A percentile compares a stretch with the other conserved stretches of the same genome.
These are phyloP conservation scores for Talaromyces atroroseus DNA, from an alignment of 2,329 filamentous ascomycete genomes.

Conservation along the genomic window DNA sequence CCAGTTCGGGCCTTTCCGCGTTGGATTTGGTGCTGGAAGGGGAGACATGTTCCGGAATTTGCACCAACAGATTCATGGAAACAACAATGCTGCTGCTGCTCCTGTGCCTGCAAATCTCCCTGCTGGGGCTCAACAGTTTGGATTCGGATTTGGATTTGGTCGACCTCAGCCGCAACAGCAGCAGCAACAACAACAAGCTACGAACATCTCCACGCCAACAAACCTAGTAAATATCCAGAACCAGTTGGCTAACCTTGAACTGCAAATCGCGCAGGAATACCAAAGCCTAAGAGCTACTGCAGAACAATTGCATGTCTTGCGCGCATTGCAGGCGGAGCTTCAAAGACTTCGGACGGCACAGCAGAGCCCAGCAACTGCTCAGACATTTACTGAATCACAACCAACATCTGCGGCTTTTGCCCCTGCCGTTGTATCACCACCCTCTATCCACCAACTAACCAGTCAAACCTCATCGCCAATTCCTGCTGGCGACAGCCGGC, in stretches of 20 bases:
- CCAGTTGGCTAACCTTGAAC: constrained; percentile 62
- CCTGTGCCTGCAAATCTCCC: constrained; percentile 27
- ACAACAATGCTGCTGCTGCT: constrained; percentile 17
- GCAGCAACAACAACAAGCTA: constrained; percentile 13
- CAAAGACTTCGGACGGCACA: constrained; percentile 56
- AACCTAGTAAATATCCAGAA: constrained; percentile 43
- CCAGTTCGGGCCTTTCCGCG: constrained; percentile 67
- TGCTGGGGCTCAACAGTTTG: constrained; percentile 33
- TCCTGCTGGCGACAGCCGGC: constrained; percentile 38
- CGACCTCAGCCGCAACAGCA: constrained; percentile 23
- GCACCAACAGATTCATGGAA: constrained; percentile 57
- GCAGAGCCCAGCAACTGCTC: constrained; percentile 15
- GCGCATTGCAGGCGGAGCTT: constrained; percentile 62
- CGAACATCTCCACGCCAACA: constrained; percentile 16
- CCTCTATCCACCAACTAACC: constrained; percentile 25
- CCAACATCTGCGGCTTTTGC: constrained; percentile 11
- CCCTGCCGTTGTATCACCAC: constrained; percentile 17
- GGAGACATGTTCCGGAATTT: constrained; percentile 60
- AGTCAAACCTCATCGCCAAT: constrained; percentile 28
- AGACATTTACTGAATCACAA: constrained; percentile 7
- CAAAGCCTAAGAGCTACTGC: constrained; percentile 57
- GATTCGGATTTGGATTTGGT: constrained; percentile 32
- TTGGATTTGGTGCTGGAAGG: constrained; percentile 63
- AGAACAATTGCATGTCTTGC: constrained; percentile 64
- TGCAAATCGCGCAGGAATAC: constrained; percentile 64